These are phyloP conservation scores for Ceratocystis harringtonii DNA, from an alignment of 2,329 filamentous ascomycete species.

Conservation along the genomic window DNA sequence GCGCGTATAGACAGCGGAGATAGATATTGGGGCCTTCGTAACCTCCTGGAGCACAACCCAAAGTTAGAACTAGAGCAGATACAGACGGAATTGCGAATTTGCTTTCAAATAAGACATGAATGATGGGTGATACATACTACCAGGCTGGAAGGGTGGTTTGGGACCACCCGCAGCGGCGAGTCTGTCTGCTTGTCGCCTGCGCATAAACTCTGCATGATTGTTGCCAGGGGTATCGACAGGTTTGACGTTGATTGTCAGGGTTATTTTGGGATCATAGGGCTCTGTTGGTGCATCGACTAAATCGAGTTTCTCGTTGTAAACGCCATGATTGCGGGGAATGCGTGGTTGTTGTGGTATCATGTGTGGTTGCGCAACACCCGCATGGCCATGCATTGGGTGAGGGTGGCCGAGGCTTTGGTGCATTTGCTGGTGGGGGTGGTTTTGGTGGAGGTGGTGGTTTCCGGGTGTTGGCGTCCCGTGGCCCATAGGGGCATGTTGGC, in stretches of 20 bases:
- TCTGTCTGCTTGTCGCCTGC: conserved; percentile 22
- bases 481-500: background rate
- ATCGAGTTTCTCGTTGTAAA: conserved; percentile 17
- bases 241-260: conserved; percentile 35
- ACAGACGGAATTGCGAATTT: too few relatives aligned
- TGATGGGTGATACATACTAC: conserved; percentile 35
- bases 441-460: background rate
- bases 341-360: conserved; percentile 26
- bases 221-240: conserved; percentile 62
- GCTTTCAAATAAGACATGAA: too few relatives aligned
- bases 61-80: background rate
- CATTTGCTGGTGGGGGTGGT: conserved; percentile 1
- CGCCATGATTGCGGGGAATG: conserved; percentile 27
- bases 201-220: conserved; percentile 52
- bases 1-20: conserved; percentile 66
- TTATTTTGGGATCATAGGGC: conserved; percentile 43
- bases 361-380: background rate
- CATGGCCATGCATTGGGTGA: conserved; percentile 7
- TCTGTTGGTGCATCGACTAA: conserved; percentile 12
- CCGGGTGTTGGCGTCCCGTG: background rate
- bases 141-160: conserved; percentile 40
- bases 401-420: conserved; percentile 23
- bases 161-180: conserved; percentile 31
- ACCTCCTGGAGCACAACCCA: conserved; percentile 27
- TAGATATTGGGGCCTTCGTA: conserved; percentile 81